Conservation (phyloP, 2,329 filamentous ascomycete species). For the Ceratocystis colombiana region DNA sequence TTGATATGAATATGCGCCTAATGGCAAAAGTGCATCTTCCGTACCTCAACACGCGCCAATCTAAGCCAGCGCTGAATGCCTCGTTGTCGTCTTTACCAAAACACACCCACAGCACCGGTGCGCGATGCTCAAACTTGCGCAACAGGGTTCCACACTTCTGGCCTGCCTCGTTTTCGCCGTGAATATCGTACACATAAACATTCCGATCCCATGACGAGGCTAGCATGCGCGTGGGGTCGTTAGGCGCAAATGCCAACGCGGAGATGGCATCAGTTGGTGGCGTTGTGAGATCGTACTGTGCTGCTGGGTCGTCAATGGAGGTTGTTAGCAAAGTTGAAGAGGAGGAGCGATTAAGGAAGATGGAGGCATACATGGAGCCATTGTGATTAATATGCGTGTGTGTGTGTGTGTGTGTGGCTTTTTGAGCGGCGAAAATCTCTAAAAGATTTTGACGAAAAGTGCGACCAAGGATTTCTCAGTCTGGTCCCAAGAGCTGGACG, state of each 20-base stretch:
- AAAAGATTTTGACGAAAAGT: background rate
- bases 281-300: slow-evolving; percentile 73
- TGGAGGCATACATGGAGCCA: slow-evolving; percentile 25
- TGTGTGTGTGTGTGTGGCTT: background rate
- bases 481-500: background rate
- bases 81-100: slow-evolving; percentile 75
- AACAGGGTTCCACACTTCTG: slow-evolving; percentile 53
- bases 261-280: slow-evolving; percentile 83
- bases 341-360: background rate
- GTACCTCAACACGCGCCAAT: slow-evolving; percentile 73
- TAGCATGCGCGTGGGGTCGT: slow-evolving; percentile 64
- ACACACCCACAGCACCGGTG: slow-evolving; percentile 82
- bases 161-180: slow-evolving; percentile 35
- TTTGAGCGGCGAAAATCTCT: slow-evolving; percentile 8
- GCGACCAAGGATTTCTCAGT: background rate
- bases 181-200: slow-evolving; percentile 77
- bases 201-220: slow-evolving; percentile 92
- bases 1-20: slow-evolving; percentile 17
- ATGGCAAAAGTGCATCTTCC: slow-evolving; percentile 25
- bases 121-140: slow-evolving; percentile 66
- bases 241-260: slow-evolving; percentile 71
- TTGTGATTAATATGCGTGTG: background rate
- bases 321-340: slow-evolving; percentile 4
- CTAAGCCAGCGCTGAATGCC: slow-evolving; percentile 76
- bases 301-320: slow-evolving; percentile 36